Evolutionary conservation across 2,329 filamentous ascomycete species (phyloP).

Genomic region (Purpureocillium takamizusanense): DNA sequence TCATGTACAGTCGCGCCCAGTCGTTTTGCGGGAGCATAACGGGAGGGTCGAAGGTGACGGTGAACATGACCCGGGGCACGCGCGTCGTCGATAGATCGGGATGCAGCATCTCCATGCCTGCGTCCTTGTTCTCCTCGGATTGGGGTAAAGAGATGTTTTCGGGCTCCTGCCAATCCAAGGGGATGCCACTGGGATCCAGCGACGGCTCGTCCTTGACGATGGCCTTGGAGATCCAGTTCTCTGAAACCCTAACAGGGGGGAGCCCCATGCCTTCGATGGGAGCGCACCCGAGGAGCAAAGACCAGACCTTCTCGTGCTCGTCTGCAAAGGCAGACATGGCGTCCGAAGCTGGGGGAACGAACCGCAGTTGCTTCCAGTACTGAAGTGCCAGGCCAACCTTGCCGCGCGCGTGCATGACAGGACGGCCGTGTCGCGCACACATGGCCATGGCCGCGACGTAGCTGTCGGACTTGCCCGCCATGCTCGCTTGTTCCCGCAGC

Average conservation of each 20-base stretch:
- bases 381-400: constrained; percentile 63
- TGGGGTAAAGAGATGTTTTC: constrained; percentile 49
- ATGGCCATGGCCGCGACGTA: constrained; percentile 48
- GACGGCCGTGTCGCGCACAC: constrained; percentile 61
- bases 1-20: constrained; percentile 52
- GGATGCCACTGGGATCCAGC: constrained; percentile 29
- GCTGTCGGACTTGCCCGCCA: constrained; percentile 36
- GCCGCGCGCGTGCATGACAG: constrained; percentile 59
- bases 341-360: constrained; percentile 28
- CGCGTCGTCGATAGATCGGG: constrained; percentile 35
- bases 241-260: constrained; percentile 60
- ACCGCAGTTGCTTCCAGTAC: constrained; percentile 64
- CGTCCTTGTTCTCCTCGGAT: constrained; percentile 36
- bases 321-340: constrained; percentile 27
- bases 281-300: constrained; percentile 58
- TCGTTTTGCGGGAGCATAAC: constrained; percentile 58
- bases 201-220: constrained; percentile 49
- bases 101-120: constrained; percentile 44
- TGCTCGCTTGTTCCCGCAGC: constrained; percentile 38
- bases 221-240: constrained; percentile 62
- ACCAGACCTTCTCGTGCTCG: constrained; percentile 48
- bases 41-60: constrained; percentile 65
- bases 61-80: constrained; percentile 64
- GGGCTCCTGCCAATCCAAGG: constrained; percentile 67
- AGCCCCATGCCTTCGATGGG: constrained; percentile 33